These are phyloP conservation scores for Nakaseomyces kungkrabaensis DNA, from an alignment of 1,139 yeast species.

Conservation along the genomic window DNA sequence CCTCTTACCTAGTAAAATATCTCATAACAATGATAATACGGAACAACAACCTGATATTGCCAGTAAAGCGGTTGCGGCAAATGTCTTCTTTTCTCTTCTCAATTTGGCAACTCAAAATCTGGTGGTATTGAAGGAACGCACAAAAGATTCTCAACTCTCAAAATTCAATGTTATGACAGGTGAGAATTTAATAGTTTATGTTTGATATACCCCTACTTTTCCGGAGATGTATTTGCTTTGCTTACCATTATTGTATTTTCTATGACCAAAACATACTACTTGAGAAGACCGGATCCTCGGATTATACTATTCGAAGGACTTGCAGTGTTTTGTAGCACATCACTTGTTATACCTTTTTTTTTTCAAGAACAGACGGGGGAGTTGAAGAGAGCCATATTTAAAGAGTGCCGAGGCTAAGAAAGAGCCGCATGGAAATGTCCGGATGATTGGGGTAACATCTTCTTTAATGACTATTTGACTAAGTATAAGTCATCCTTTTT, in stretches of 20 bases:
- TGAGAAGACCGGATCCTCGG: too few species aligned
- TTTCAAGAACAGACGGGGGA: too few species aligned
- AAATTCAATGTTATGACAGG: conserved; percentile 4
- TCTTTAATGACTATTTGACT: too few species aligned
- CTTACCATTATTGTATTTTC: too few species aligned
- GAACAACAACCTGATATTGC: conserved; percentile 6
- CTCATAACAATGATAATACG: conserved; percentile 5
- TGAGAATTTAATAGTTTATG: conserved; percentile 1
- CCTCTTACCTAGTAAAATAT: conserved; percentile 21
- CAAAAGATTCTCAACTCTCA: background rate
- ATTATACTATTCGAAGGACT: too few species aligned
- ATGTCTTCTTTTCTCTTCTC: conserved; percentile 25
- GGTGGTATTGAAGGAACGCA: conserved; percentile 7
- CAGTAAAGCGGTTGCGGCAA: conserved; percentile 23
- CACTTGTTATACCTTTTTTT: too few species aligned
- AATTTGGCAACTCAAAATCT: conserved; percentile 23
- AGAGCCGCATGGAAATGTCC: background rate
- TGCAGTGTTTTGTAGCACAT: too few species aligned
- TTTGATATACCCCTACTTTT: background rate
- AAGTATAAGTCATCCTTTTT: too few species aligned
- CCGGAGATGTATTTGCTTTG: too few species aligned
- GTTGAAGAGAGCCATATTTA: background rate
- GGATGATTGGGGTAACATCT: background rate
- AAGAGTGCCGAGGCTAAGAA: background rate
- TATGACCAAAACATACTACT: too few species aligned